Evolutionary conservation across 2,329 filamentous ascomycete genomes (phyloP), one percentile per base, ranked within the genome.

Genomic region (Fusarium begoniae): DNA sequence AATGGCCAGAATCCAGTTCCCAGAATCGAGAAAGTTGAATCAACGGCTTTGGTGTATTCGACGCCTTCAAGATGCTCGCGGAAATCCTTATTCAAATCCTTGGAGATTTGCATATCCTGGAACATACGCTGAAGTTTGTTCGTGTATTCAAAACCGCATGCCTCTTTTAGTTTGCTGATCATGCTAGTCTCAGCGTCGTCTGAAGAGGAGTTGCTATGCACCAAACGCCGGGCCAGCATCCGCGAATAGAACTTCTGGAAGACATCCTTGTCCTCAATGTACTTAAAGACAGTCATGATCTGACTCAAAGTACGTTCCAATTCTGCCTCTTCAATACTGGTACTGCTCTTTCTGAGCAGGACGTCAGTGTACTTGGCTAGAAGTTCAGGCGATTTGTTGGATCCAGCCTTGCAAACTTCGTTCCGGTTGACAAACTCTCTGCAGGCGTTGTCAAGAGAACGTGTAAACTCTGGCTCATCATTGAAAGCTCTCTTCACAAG

Each of bases 41-140:
- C 96, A 26, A 91, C 86, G 53, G 89, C 90, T 85, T 94, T 94
- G 22, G 90, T 89, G 68, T 90, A 90, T 26, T 80, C 82, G 15
- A 81, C 77, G 10, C 77, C 79, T 45, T 94, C 87, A 8, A 90
- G 81, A 78, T 95, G 91, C 82, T 95, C 94, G 79, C 94, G 93
- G 87, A 97, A 99, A 37, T 92, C 92, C 54, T 90, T 89, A 83
- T 99, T 99, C 53, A 99, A 89, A 84, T 99, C 96, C 84, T 98
- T 98, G 73, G 96, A 98, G 57, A 98, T 98, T 82, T 99, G 96
- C 87, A 99, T 98, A 81, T 99, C 96, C 82, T 98, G 96, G 89
- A 98, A 99, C 96, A 99, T 99, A 80, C 97, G 94, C 85, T 98
- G 96, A 51, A 99, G 89, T 86, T 98, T 98, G 88, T 98, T 99